Conservation (phyloP, 2,329 filamentous ascomycete species). For the Fusarium duplospermum region DNA sequence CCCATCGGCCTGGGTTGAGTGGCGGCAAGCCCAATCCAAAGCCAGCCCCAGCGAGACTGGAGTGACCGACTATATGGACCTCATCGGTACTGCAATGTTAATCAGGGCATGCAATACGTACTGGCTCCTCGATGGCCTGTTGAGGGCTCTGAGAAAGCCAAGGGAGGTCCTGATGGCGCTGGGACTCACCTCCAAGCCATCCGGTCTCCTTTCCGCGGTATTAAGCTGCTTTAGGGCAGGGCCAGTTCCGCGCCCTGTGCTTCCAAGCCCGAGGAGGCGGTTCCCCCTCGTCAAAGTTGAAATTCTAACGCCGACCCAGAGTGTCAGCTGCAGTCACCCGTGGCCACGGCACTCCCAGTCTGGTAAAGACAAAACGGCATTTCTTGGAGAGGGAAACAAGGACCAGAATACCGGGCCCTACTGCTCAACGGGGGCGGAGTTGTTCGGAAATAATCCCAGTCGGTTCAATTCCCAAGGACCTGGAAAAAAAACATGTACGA, state of each 20-base stretch:
- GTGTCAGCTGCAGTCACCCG: constrained; percentile 28
- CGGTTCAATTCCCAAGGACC: constrained; percentile 16
- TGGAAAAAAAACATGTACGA: constrained; percentile 5
- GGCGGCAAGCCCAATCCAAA: constrained; percentile 12
- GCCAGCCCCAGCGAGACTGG: constrained; percentile 5
- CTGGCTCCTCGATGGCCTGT: neutral
- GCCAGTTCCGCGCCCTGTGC: neutral
- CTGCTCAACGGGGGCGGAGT: constrained; percentile 36
- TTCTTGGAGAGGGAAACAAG: constrained; percentile 32
- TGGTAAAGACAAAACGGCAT: constrained; percentile 33
- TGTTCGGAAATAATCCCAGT: constrained; percentile 31
- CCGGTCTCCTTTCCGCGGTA: constrained; percentile 33
- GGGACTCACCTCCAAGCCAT: constrained; percentile 22
- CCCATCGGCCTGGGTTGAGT: constrained; percentile 7
- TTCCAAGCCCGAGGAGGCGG: constrained; percentile 31
- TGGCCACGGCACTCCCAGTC: constrained; percentile 34
- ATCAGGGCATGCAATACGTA: neutral
- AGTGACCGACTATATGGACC: constrained; percentile 10
- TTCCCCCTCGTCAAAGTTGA: constrained; percentile 22
- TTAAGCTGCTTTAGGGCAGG: constrained; percentile 39
- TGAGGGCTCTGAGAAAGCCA: neutral
- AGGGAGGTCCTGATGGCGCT: constrained; percentile 16
- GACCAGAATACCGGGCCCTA: constrained; percentile 35
- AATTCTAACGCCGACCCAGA: constrained; percentile 26
- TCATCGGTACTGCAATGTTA: constrained; percentile 7